Percentiles rank a stretch among this genome's conserved stretches.
Evolutionary conservation across 306 rosid species (phyloP).

Genomic region (Castanea mollissima): DNA sequence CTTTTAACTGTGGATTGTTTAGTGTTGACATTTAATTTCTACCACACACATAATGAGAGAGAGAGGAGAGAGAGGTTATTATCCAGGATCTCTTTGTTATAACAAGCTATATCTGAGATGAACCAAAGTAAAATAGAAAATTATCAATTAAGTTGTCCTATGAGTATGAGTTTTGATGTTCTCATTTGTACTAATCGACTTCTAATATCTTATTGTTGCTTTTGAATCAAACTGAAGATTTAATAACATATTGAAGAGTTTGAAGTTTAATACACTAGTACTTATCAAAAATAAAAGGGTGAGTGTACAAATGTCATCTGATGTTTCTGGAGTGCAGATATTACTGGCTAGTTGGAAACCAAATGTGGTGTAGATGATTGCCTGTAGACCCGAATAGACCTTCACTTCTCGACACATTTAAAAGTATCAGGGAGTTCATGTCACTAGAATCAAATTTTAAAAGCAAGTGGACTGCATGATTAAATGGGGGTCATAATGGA

Average conservation of each 20-base stretch:
- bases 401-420: slow-evolving; percentile 16
- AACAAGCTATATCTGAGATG: not conserved
- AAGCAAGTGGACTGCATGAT: slow-evolving; percentile 41
- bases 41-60: not conserved
- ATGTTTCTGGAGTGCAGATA: not conserved
- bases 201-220: slow-evolving; percentile 22
- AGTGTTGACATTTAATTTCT: slow-evolving; percentile 29
- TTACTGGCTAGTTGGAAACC: slow-evolving; percentile 21
- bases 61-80: not conserved
- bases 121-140: slow-evolving; percentile 5
- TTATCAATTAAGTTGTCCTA: slow-evolving; percentile 1
- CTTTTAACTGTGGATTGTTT: slow-evolving; percentile 15
- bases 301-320: not conserved
- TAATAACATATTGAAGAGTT: not conserved
- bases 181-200: slow-evolving; percentile 28
- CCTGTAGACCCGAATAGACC: slow-evolving; percentile 33
- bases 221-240: slow-evolving; percentile 16
- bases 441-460: slow-evolving; percentile 20
- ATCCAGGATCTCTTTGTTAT: not conserved
- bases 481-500: slow-evolving; percentile 26
- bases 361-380: slow-evolving; percentile 41
- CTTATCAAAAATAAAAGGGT: not conserved
- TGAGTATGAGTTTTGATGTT: slow-evolving; percentile 1
- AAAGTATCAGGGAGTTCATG: slow-evolving; percentile 22
- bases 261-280: not conserved